Evolutionary conservation across 306 rosid genomes (phyloP).

Genomic region (Casuarina glauca): DNA sequence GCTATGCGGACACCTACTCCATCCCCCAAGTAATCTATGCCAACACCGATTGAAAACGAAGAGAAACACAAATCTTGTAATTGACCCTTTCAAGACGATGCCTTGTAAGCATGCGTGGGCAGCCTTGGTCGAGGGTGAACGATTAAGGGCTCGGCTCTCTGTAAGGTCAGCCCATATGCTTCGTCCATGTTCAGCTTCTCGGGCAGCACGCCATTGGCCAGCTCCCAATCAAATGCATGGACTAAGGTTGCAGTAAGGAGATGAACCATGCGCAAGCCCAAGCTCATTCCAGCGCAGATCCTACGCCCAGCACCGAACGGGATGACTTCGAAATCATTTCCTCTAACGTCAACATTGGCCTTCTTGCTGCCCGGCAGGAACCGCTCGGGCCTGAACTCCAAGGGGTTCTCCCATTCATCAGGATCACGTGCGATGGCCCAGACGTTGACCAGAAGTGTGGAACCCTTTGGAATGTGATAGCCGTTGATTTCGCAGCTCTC

Average conservation of each 20-base stretch:
- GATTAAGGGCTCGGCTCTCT: slow-evolving; percentile 50
- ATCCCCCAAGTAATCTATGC: too few species aligned
- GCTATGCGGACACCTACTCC: too few species aligned
- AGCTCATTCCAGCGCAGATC: slow-evolving; percentile 67
- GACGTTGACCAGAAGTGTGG: slow-evolving; percentile 71
- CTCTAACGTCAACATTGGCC: slow-evolving; percentile 53
- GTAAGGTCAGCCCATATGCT: slow-evolving; percentile 69
- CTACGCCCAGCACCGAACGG: slow-evolving; percentile 89
- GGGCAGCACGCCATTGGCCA: slow-evolving; percentile 39
- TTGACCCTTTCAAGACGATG: neutral
- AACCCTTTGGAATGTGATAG: slow-evolving; percentile 66
- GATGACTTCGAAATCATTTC: slow-evolving; percentile 69
- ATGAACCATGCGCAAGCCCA: slow-evolving; percentile 67
- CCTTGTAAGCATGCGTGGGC: slow-evolving; percentile 27
- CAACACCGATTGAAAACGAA: neutral
- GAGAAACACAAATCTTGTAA: neutral
- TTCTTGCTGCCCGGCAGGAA: slow-evolving; percentile 66
- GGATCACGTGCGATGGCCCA: slow-evolving; percentile 89
- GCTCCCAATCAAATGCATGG: slow-evolving; percentile 64
- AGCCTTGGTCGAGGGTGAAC: slow-evolving; percentile 59
- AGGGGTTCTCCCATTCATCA: slow-evolving; percentile 47
- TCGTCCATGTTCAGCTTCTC: slow-evolving; percentile 76
- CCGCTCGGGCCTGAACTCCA: slow-evolving; percentile 69
- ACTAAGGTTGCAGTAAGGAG: slow-evolving; percentile 43
- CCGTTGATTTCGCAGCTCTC: slow-evolving; percentile 56